phyloP scores from a whole-genome alignment of 306 rosid genomes.

The Medicago arabica region DNA sequence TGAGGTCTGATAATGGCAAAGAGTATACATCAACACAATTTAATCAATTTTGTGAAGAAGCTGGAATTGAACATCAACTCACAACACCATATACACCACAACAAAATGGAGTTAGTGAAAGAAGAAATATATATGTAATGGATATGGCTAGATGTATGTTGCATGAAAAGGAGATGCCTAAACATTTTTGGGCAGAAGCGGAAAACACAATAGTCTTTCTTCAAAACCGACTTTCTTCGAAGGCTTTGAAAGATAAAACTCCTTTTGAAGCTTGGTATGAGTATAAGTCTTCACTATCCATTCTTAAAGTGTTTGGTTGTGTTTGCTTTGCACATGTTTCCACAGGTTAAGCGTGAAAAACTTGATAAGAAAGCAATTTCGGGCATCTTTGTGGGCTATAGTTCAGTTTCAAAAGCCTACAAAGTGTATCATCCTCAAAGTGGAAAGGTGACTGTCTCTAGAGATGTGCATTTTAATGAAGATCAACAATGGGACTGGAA shows the following conservation, averaged over 20 bases:
- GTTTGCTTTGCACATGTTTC: too few relatives aligned
- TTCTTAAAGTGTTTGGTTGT: too few relatives aligned
- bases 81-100: slow-evolving; percentile 1
- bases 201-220: too few relatives aligned
- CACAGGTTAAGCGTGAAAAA: too few relatives aligned
- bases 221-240: too few relatives aligned
- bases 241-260: too few relatives aligned
- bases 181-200: too few relatives aligned
- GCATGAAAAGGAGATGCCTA: neutral
- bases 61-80: neutral
- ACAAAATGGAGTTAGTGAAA: slow-evolving; percentile 21
- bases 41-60: slow-evolving; percentile 7
- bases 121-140: neutral
- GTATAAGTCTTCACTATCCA: too few relatives aligned
- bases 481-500: too few relatives aligned
- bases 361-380: too few relatives aligned
- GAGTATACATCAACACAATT: slow-evolving; percentile 3
- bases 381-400: neutral
- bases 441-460: neutral
- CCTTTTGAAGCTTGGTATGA: too few relatives aligned
- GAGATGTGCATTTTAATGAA: neutral
- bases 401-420: neutral
- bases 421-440: too few relatives aligned
- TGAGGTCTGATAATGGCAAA: neutral
- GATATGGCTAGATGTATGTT: neutral